Conservation (phyloP, 2,329 filamentous ascomycete genomes). For the Scedosporium dehoogii region DNA sequence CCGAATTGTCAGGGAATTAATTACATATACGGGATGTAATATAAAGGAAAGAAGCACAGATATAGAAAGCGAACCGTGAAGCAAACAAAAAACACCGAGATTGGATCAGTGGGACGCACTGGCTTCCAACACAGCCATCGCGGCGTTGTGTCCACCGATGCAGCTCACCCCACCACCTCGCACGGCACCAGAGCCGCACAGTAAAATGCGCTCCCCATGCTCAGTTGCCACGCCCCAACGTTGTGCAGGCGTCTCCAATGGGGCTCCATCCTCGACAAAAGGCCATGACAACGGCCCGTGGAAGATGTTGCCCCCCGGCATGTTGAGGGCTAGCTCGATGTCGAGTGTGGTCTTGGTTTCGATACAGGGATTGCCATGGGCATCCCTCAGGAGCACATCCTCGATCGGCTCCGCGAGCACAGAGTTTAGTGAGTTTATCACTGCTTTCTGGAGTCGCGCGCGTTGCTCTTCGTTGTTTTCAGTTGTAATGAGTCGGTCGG, state of each 20-base stretch:
- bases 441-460: not conserved
- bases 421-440: not conserved
- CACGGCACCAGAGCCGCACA: not conserved
- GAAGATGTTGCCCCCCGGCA: not conserved
- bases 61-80: no score
- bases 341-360: not conserved
- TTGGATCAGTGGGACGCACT: no score
- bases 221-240: not conserved
- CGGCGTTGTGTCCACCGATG: not conserved
- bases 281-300: not conserved
- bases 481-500: not conserved
- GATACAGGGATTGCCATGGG: not conserved
- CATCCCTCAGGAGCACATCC: not conserved
- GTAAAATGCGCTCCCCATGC: not conserved
- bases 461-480: not conserved
- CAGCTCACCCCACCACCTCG: not conserved
- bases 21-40: no score
- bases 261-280: not conserved
- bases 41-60: no score
- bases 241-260: not conserved
- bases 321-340: not conserved
- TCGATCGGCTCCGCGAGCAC: not conserved
- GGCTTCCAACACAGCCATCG: not conserved
- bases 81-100: no score
- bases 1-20: no score